Evolutionary conservation across 805 yeast species (phyloP).

Genomic region (Candida sonorensis): DNA sequence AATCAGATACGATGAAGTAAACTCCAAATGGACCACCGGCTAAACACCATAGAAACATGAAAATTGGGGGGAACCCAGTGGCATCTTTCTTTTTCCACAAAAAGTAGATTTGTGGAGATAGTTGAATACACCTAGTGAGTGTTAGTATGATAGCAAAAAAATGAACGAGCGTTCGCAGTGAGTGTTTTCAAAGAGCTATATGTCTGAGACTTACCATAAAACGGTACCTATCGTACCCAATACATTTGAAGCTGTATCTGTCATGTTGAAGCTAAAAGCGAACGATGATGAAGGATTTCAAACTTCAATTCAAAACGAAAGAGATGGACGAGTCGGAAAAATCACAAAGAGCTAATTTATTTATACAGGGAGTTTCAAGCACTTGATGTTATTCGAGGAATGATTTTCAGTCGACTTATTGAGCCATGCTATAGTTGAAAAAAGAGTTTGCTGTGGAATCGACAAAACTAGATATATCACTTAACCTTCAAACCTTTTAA

Average conservation of each 20-base stretch:
- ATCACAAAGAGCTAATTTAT: not conserved
- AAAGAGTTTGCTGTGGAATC: too few relatives aligned
- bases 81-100: constrained; percentile 65
- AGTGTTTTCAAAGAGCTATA: not conserved
- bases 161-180: not conserved
- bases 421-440: too few relatives aligned
- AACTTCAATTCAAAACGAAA: not conserved
- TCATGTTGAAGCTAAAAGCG: constrained; percentile 11
- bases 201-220: constrained; percentile 60
- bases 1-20: constrained; percentile 67
- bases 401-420: too few relatives aligned
- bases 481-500: too few relatives aligned
- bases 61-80: constrained; percentile 82
- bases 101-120: constrained; percentile 73
- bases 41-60: constrained; percentile 85
- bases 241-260: constrained; percentile 53
- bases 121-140: constrained; percentile 60
- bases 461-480: too few relatives aligned
- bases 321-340: too few relatives aligned
- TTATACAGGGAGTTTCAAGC: too few relatives aligned
- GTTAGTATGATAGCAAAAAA: not conserved
- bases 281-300: too few relatives aligned
- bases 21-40: constrained; percentile 78
- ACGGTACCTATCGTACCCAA: constrained; percentile 87
- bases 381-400: too few relatives aligned